phyloP scores from a whole-genome alignment of 1,284 basidiomycete genomes.

The Meira nashicola region DNA sequence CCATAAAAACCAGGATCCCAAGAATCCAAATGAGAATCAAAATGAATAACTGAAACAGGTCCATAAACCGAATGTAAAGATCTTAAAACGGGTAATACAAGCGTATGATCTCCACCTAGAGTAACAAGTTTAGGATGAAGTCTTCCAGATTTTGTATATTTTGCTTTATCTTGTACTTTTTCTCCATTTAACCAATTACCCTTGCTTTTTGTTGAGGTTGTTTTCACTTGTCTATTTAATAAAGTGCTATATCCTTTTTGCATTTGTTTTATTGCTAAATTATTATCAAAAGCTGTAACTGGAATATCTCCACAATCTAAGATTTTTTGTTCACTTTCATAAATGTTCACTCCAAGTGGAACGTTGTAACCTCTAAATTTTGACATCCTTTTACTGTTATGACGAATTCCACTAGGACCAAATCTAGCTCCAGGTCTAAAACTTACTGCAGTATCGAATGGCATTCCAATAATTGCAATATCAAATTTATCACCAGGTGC shows the following conservation, averaged over 20 bases:
- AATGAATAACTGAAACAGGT: slow-evolving; percentile 66
- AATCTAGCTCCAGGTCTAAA: slow-evolving; percentile 73
- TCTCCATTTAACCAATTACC: too few relatives aligned
- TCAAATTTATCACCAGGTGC: slow-evolving; percentile 55
- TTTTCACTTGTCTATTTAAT: slow-evolving; percentile 12
- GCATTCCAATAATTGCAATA: slow-evolving; percentile 72
- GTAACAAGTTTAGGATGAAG: slow-evolving; percentile 61
- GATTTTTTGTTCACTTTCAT: slow-evolving; percentile 58
- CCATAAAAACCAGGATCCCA: slow-evolving; percentile 55
- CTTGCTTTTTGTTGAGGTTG: too few relatives aligned
- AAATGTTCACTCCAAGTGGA: slow-evolving; percentile 66
- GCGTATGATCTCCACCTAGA: slow-evolving; percentile 74
- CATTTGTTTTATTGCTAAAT: slow-evolving; percentile 70
- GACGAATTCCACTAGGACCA: slow-evolving; percentile 73
- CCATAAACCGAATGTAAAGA: slow-evolving; percentile 69
- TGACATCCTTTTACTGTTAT: slow-evolving; percentile 68
- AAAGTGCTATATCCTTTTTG: slow-evolving; percentile 55
- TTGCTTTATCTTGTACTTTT: too few relatives aligned
- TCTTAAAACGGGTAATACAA: slow-evolving; percentile 68
- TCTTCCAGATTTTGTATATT: too few relatives aligned
- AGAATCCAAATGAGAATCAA: slow-evolving; percentile 70
- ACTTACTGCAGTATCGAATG: slow-evolving; percentile 69
- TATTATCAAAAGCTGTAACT: slow-evolving; percentile 67
- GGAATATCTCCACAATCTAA: slow-evolving; percentile 79
- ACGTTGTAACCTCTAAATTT: slow-evolving; percentile 72